Evolutionary conservation across 345 rosid species (phyloP).

Genomic region (Salix viminalis): DNA sequence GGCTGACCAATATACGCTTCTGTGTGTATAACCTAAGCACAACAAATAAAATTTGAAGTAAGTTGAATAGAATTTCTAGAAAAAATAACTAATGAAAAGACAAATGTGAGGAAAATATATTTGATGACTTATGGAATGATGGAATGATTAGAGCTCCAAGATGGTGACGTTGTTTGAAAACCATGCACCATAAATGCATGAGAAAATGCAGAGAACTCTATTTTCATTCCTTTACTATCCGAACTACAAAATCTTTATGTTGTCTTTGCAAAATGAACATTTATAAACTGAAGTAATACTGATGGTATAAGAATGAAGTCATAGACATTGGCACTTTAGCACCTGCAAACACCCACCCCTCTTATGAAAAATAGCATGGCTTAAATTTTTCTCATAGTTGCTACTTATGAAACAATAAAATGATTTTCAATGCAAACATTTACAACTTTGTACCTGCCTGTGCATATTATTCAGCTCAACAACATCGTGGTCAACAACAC

Average conservation of each 20-base stretch:
- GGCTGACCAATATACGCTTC: conserved; percentile 85
- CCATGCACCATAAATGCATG: neutral
- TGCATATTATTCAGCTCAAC: conserved; percentile 98
- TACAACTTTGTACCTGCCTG: conserved; percentile 63
- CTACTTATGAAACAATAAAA: neutral
- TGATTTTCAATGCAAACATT: neutral
- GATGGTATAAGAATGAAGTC: neutral
- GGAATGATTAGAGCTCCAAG: too few species aligned
- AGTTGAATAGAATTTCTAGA: neutral
- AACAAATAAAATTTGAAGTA: neutral
- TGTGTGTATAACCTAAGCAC: conserved; percentile 76
- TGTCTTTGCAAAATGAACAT: neutral
- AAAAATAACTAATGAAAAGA: neutral
- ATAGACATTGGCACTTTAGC: neutral
- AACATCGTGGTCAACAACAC: conserved; percentile 88
- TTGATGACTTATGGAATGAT: neutral
- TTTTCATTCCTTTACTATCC: too few species aligned
- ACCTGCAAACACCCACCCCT: neutral
- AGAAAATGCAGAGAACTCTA: neutral
- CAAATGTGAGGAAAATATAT: neutral
- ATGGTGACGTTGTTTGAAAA: too few species aligned
- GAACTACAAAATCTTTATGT: neutral
- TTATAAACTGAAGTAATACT: neutral
- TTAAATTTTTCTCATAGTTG: neutral
- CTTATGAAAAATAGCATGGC: neutral